Conservation (phyloP, 1,139 yeast genomes). For the Saccharomycopsis phalli region DNA sequence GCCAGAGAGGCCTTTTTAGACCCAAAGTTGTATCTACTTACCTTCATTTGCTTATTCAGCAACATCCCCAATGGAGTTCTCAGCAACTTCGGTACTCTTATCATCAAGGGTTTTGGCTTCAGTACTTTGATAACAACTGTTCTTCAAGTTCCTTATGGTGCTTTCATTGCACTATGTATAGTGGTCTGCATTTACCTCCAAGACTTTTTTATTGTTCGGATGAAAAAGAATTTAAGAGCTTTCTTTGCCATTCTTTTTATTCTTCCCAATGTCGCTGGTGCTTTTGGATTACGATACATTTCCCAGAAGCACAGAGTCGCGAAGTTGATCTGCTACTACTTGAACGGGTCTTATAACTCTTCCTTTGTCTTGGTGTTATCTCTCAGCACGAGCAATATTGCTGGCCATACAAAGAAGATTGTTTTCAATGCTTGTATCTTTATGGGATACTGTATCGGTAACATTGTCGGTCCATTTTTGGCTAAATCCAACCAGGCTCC, state of each 20-base stretch:
- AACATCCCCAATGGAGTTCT: conserved; percentile 38
- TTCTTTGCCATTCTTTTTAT: conserved; percentile 17
- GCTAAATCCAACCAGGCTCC: conserved; percentile 41
- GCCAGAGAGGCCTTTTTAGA: conserved; percentile 35
- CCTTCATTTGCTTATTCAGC: conserved; percentile 31
- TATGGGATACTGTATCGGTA: conserved; percentile 60
- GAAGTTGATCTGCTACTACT: conserved; percentile 25
- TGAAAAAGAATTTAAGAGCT: conserved; percentile 13
- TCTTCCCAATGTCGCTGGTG: conserved; percentile 27
- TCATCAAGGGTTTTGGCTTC: conserved; percentile 41
- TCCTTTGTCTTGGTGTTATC: conserved; percentile 26
- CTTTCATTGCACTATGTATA: conserved; percentile 29
- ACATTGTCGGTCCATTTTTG: conserved; percentile 64
- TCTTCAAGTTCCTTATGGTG: conserved; percentile 40
- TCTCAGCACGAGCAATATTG: conserved; percentile 40
- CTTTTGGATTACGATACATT: conserved; percentile 30
- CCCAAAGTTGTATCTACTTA: conserved; percentile 41
- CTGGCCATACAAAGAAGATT: conserved; percentile 63
- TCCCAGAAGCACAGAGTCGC: conserved; percentile 24
- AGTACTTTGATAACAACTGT: conserved; percentile 32
- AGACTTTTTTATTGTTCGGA: conserved; percentile 13
- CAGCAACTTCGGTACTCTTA: conserved; percentile 39
- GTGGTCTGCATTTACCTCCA: conserved; percentile 21
- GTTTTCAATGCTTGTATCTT: conserved; percentile 51
- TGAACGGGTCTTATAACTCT: conserved; percentile 21